Conservation (phyloP, 179 eudicot species). For the Beta macrorhiza region DNA sequence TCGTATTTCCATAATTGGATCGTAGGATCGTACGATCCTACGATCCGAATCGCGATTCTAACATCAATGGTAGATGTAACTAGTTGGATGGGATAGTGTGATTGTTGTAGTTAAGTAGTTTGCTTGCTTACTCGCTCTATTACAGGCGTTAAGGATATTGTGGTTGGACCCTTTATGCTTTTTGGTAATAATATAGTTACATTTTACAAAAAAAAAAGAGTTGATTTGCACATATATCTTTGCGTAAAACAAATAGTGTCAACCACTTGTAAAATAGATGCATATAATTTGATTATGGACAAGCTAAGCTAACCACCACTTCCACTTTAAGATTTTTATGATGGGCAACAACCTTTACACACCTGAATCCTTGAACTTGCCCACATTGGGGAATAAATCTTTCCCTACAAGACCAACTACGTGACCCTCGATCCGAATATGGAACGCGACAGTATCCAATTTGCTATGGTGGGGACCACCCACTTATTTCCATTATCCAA, state of each 20-base stretch:
- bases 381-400: constrained; percentile 17
- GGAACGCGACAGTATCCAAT: constrained; percentile 17
- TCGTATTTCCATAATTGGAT: too few species aligned
- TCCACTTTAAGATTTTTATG: constrained; percentile 11
- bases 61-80: too few species aligned
- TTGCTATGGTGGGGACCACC: constrained; percentile 17
- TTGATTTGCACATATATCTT: neutral
- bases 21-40: too few species aligned
- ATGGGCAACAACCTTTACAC: constrained; percentile 17
- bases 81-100: too few species aligned
- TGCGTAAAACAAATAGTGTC: neutral
- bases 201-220: too few species aligned
- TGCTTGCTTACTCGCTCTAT: too few species aligned
- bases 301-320: constrained; percentile 16
- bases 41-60: too few species aligned
- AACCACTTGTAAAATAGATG: neutral
- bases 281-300: constrained; percentile 12
- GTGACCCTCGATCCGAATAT: constrained; percentile 10
- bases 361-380: constrained; percentile 26
- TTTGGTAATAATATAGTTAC: too few species aligned
- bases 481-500: constrained; percentile 6
- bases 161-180: too few species aligned
- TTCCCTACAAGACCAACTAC: constrained; percentile 5
- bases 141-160: too few species aligned
- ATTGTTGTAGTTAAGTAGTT: too few species aligned